phyloP scores from a whole-genome alignment of 2,329 filamentous ascomycete species.

The Calonectria fujianensis region DNA sequence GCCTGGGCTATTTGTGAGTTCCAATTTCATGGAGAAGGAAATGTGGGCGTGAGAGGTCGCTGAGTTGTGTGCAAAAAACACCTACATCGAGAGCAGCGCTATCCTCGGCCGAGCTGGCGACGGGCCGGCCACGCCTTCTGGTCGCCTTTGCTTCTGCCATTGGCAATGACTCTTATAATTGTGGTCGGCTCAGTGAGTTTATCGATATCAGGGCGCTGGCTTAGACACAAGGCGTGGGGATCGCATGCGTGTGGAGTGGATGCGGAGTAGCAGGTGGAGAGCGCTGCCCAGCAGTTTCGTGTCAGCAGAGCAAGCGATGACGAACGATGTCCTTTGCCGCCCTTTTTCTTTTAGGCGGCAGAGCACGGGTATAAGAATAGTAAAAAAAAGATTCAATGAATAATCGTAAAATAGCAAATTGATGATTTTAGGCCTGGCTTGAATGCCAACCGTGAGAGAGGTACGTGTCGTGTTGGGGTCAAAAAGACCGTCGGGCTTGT shows the following conservation, averaged over 20 bases:
- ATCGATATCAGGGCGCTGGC: not conserved
- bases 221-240: not conserved
- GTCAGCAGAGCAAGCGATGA: not conserved
- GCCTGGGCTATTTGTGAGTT: conserved; percentile 42
- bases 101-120: conserved; percentile 47
- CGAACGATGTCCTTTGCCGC: not conserved
- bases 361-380: not conserved
- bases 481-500: conserved; percentile 13
- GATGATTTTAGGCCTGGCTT: not conserved
- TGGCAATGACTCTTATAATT: not conserved
- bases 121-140: conserved; percentile 51
- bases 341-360: not conserved
- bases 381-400: conserved; percentile 7
- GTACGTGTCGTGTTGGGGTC: conserved; percentile 21
- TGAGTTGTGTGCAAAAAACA: not conserved
- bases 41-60: not conserved
- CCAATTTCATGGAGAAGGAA: not conserved
- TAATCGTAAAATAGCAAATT: not conserved
- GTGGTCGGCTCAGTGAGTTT: not conserved
- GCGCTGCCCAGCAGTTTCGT: not conserved
- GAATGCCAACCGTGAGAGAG: not conserved
- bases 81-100: conserved; percentile 53
- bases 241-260: conserved; percentile 11
- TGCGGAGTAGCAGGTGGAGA: conserved; percentile 15
- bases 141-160: conserved; percentile 29